Evolutionary conservation across 805 yeast species (phyloP).

Genomic region (Ogataea degrootiae): DNA sequence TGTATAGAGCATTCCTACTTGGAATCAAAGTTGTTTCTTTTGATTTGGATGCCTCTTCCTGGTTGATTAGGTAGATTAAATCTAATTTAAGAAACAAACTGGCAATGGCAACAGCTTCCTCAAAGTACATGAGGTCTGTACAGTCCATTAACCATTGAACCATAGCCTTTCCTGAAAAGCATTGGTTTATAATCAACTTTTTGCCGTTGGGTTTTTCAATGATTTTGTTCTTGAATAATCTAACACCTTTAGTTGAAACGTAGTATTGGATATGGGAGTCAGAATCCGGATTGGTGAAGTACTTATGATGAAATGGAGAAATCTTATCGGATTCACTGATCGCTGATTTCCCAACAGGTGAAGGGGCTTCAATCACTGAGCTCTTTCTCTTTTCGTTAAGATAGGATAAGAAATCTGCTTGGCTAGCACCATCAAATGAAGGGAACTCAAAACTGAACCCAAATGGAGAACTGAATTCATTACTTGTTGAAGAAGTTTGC

Average conservation of each 20-base stretch:
- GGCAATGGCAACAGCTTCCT: slow-evolving; percentile 52
- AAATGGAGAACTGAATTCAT: slow-evolving; percentile 7
- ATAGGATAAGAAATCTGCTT: slow-evolving; percentile 18
- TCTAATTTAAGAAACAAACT: slow-evolving; percentile 43
- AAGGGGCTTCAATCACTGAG: background rate
- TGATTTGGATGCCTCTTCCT: slow-evolving; percentile 12
- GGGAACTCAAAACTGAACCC: slow-evolving; percentile 8
- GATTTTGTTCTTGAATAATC: slow-evolving; percentile 44
- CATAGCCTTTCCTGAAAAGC: slow-evolving; percentile 70
- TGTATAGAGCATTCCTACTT: slow-evolving; percentile 20
- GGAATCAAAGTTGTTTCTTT: slow-evolving; percentile 4
- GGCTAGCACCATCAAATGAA: slow-evolving; percentile 6
- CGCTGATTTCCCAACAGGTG: background rate
- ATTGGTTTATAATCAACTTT: slow-evolving; percentile 36
- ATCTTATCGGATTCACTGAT: background rate
- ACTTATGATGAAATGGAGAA: slow-evolving; percentile 71
- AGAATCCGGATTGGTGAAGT: slow-evolving; percentile 85
- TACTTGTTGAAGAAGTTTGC: slow-evolving; percentile 9
- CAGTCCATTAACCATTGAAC: slow-evolving; percentile 91
- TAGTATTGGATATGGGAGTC: slow-evolving; percentile 79
- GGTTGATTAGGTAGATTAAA: slow-evolving; percentile 38
- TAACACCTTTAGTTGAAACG: slow-evolving; percentile 57
- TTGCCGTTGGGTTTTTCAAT: slow-evolving; percentile 8
- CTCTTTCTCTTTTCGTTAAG: slow-evolving; percentile 17
- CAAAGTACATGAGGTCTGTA: slow-evolving; percentile 56